phyloP scores from a whole-genome alignment of 148 eudicot genomes.

The Chenopodium quinoa region DNA sequence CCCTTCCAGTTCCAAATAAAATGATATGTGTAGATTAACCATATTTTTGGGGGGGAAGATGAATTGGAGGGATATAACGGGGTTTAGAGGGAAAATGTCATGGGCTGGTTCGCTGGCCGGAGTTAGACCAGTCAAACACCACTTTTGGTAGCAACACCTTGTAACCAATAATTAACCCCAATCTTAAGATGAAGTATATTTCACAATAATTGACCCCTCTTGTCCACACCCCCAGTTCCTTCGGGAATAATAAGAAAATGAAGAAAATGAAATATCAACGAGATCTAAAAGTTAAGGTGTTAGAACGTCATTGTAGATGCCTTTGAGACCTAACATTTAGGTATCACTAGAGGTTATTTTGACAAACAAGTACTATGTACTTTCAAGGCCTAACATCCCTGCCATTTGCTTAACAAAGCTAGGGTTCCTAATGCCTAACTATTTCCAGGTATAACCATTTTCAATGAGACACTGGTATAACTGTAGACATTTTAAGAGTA shows the following conservation, averaged over 20 bases:
- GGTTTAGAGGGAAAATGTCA: not conserved
- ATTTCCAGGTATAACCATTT: not conserved
- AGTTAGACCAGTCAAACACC: too few species aligned
- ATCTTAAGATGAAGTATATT: not conserved
- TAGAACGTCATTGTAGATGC: not conserved
- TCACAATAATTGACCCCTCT: not conserved
- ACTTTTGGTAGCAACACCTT: too few species aligned
- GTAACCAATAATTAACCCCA: not conserved
- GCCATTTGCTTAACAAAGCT: not conserved
- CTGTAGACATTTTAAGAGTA: not conserved
- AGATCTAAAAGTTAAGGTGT: not conserved
- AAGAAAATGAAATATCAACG: not conserved
- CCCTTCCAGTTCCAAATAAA: not conserved
- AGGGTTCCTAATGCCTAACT: not conserved
- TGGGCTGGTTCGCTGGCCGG: too few species aligned
- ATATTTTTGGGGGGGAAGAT: too few species aligned
- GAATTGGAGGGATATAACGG: too few species aligned
- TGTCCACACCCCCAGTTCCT: not conserved
- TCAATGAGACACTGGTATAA: not conserved
- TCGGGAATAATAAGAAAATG: not conserved
- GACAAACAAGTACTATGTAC: not conserved
- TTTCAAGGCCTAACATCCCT: not conserved
- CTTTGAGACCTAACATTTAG: not conserved
- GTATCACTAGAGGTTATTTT: not conserved
- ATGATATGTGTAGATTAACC: too few species aligned